Evolutionary conservation across 2,329 filamentous ascomycete genomes (phyloP), one percentile per base, ranked within the genome.

Genomic region (Fusarium pseudocircinatum): DNA sequence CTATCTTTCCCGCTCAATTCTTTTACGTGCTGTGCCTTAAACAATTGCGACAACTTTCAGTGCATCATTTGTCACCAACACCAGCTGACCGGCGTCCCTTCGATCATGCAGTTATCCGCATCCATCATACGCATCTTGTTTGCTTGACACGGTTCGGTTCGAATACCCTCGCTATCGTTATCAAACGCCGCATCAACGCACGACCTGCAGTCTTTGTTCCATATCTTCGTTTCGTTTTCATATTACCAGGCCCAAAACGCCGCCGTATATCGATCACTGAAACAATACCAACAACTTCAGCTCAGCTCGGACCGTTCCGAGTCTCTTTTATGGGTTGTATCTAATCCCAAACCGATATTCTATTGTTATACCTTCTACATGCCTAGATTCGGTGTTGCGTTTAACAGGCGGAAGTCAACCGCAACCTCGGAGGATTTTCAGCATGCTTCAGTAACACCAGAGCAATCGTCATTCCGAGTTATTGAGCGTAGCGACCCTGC

Each of bases 371-470:
- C 67, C 67, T 78, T 78, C 75, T 86, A 86, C 81, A 91, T 91
- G 89, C 87, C 87, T 88, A 89, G 87, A 83, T 90, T 91, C 81
- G 87, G 87, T 70, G 87, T 87, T 79, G 83, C 85, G 71, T 90
- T 90, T 72, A 85, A 83, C 78, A 85, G 87, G 87, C 88, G 89
- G 85, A 90, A 87, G 84, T 89, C 88, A 71, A 85, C 86, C 84
- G 87, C 85, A 64, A 85, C 85, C 83, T 85, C 85, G 69, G 86
- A 88, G 73, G 87, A 86, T 72, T 81, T 87, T 70, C 86, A 88
- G 69, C 85, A 89, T 87, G 86, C 79, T 42, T 78, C 84, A 75
- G 77, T 84, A 81, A 81, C 84, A 70, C 77, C 81, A 56, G 83
- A 83, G 64, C 84, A 85, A 65, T 83, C 87, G 26, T 90, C 88